These are phyloP conservation scores for Lolium rigidum DNA, from an alignment of 176 grass and related monocot species.

Conservation along the genomic window DNA sequence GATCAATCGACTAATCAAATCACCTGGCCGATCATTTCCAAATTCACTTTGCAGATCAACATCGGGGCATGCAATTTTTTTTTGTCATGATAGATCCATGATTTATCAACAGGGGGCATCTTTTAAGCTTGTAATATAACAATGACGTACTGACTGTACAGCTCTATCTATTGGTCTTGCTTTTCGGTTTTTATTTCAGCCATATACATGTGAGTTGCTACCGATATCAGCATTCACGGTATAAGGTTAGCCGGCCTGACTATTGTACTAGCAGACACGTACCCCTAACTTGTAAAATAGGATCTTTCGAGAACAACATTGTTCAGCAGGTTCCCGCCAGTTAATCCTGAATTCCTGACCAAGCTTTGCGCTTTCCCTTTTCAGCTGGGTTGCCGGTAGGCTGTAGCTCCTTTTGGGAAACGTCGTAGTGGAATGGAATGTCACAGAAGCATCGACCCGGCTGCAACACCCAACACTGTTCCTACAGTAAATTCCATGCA, in stretches of 20 bases:
- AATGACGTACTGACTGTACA: no score
- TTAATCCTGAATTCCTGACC: background rate
- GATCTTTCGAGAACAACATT: background rate
- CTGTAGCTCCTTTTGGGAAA: conserved; percentile 37
- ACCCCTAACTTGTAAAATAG: background rate
- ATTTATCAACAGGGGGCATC: conserved; percentile 13
- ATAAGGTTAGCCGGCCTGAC: background rate
- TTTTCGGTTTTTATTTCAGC: no score
- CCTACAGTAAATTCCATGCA: background rate
- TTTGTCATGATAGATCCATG: conserved; percentile 30
- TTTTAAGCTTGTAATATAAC: background rate
- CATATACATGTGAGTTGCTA: no score
- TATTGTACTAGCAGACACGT: no score
- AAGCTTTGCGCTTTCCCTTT: conserved; percentile 6
- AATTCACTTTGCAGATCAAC: conserved; percentile 21
- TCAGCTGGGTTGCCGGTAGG: background rate
- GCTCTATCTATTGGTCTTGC: background rate
- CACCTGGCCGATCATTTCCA: conserved; percentile 12
- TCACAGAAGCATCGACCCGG: conserved; percentile 26
- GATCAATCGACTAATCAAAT: background rate
- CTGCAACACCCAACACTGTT: conserved; percentile 33
- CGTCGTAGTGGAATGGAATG: conserved; percentile 49
- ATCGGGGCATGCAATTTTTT: background rate
- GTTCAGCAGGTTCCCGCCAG: no score
- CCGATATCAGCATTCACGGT: background rate